phyloP scores from a whole-genome alignment of 352 stramenopile species.

The Phytophthora europaea region DNA sequence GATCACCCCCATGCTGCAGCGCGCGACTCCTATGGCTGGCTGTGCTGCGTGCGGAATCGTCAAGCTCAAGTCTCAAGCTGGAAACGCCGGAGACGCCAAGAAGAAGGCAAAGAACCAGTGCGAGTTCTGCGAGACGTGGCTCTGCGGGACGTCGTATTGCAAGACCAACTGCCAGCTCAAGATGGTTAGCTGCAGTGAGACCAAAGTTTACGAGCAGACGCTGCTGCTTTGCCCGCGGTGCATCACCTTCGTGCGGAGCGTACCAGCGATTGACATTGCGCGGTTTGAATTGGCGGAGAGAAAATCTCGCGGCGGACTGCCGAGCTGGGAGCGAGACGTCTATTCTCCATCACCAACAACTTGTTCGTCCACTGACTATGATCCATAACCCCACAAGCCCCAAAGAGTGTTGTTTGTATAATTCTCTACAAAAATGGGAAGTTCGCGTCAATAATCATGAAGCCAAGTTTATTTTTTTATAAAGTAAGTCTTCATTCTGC shows the following conservation, averaged over 20 bases:
- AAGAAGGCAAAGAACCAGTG: slow-evolving; percentile 10
- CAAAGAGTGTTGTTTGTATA: slow-evolving; percentile 1
- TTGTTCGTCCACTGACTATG: background rate
- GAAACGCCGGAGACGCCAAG: background rate
- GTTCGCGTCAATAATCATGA: background rate
- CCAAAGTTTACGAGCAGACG: slow-evolving; percentile 33
- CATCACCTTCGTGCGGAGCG: slow-evolving; percentile 23
- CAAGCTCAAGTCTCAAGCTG: background rate
- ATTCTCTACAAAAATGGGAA: slow-evolving; percentile 5
- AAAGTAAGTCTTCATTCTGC: background rate
- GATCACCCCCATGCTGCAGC: slow-evolving; percentile 8
- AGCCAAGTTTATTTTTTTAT: background rate
- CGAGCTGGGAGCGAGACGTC: slow-evolving; percentile 18
- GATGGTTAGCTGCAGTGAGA: slow-evolving; percentile 33
- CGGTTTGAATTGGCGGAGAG: slow-evolving; percentile 6
- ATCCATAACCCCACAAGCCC: background rate
- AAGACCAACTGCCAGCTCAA: slow-evolving; percentile 25
- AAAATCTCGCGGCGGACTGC: slow-evolving; percentile 17
- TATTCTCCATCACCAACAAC: slow-evolving; percentile 7
- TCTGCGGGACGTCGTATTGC: slow-evolving; percentile 29
- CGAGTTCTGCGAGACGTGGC: slow-evolving; percentile 30
- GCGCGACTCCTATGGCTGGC: background rate
- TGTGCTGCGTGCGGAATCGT: slow-evolving; percentile 11
- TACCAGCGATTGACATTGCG: slow-evolving; percentile 25
- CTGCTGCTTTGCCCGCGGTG: slow-evolving; percentile 30